A percentile compares a stretch with the other conserved stretches of the same genome.
phyloP scores from a whole-genome alignment of 345 rosid species.

The Mangifera indica region DNA sequence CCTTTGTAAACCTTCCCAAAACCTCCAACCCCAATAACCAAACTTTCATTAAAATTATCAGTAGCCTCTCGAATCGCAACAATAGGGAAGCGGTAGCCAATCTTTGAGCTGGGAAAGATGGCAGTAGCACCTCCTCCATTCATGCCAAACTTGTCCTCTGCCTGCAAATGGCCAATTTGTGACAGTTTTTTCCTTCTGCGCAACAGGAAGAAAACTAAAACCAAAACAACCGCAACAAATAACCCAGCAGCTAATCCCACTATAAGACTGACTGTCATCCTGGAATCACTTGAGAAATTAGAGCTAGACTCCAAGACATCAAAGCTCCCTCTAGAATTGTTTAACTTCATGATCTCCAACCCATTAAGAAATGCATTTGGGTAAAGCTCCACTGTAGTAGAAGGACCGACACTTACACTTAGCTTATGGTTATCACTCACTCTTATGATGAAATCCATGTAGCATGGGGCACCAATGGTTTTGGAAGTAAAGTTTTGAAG shows the following conservation, averaged over 20 bases:
- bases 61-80: constrained; percentile 56
- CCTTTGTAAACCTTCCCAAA: constrained; percentile 74
- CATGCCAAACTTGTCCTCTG: constrained; percentile 25
- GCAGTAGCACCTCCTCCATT: constrained; percentile 28
- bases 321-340: constrained; percentile 48
- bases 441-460: constrained; percentile 52
- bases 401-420: constrained; percentile 61
- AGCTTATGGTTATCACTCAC: constrained; percentile 27
- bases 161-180: constrained; percentile 26
- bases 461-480: constrained; percentile 50
- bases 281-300: constrained; percentile 19
- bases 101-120: constrained; percentile 45
- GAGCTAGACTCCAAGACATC: constrained; percentile 38
- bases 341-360: constrained; percentile 63
- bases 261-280: constrained; percentile 27
- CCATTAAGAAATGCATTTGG: constrained; percentile 56
- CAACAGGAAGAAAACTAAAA: constrained; percentile 25
- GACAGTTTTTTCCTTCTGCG: constrained; percentile 31
- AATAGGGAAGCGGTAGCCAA: constrained; percentile 59
- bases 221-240: constrained; percentile 27
- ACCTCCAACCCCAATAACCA: constrained; percentile 66
- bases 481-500: constrained; percentile 38
- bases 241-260: constrained; percentile 39
- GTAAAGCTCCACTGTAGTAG: constrained; percentile 15
- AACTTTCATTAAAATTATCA: constrained; percentile 43